Percentiles rank a stretch among this genome's conserved stretches.
phyloP scores from a whole-genome alignment of 2,329 filamentous ascomycete genomes.

The Lasiodiplodia theobromae region DNA sequence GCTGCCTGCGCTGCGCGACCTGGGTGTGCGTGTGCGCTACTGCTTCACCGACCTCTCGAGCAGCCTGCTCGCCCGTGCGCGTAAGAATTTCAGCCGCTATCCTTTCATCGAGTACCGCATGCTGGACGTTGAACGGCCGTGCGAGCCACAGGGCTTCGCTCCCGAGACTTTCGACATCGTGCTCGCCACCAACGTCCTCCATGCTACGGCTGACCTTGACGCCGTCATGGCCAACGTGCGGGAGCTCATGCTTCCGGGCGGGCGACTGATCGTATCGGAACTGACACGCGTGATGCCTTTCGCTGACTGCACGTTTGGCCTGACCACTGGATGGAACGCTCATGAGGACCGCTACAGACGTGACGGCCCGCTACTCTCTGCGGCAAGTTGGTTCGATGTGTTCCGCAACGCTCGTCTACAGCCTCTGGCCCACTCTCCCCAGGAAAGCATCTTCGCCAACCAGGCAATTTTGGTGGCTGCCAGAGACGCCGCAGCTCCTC shows the following conservation, averaged over 20 bases:
- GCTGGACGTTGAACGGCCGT: conserved; percentile 25
- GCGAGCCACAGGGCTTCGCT: conserved; percentile 32
- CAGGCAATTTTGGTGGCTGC: conserved; percentile 33
- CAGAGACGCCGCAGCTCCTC: neutral
- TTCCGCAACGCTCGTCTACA: too few relatives aligned
- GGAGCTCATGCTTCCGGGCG: conserved; percentile 33
- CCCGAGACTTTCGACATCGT: conserved; percentile 34
- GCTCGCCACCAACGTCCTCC: conserved; percentile 31
- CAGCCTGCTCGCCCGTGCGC: conserved; percentile 27
- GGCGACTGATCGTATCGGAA: neutral
- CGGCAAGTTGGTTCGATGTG: too few relatives aligned
- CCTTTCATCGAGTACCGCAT: conserved; percentile 26
- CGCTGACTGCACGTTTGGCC: too few relatives aligned
- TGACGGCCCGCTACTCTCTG: too few relatives aligned
- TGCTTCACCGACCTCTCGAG: conserved; percentile 34
- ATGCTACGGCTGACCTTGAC: too few relatives aligned
- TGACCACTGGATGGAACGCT: too few relatives aligned
- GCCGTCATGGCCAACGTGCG: too few relatives aligned
- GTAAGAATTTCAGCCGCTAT: conserved; percentile 12
- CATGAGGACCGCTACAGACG: too few relatives aligned
- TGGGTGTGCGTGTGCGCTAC: conserved; percentile 28
- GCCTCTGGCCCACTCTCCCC: too few relatives aligned
- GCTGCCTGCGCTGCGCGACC: conserved; percentile 5
- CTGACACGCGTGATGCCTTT: too few relatives aligned
- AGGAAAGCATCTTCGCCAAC: neutral